A percentile compares a stretch with the other conserved stretches of the same genome.
phyloP scores from a whole-genome alignment of 164 flowering plant species.

The Macadamia tetraphylla region DNA sequence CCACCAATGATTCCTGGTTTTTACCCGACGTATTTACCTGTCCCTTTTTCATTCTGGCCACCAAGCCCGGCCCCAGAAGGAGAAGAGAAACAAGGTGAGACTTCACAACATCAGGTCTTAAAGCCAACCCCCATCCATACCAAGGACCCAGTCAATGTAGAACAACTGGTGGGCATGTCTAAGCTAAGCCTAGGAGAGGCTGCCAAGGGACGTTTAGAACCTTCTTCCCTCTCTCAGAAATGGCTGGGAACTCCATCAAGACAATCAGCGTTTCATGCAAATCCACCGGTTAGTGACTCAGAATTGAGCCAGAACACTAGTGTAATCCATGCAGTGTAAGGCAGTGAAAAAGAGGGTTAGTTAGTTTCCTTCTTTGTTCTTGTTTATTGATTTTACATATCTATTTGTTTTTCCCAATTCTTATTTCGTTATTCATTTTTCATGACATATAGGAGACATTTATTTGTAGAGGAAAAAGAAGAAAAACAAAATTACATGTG shows the following conservation, averaged over 20 bases:
- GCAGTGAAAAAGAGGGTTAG: not conserved
- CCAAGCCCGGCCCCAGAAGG: slow-evolving; percentile 21
- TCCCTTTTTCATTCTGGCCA: slow-evolving; percentile 54
- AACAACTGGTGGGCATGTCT: slow-evolving; percentile 78
- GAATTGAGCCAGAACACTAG: slow-evolving; percentile 36
- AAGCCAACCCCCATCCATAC: slow-evolving; percentile 63
- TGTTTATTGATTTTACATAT: no score
- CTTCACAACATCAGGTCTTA: slow-evolving; percentile 54
- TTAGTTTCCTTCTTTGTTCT: no score
- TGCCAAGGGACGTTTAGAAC: slow-evolving; percentile 23
- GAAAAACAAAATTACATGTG: no score
- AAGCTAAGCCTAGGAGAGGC: slow-evolving; percentile 59
- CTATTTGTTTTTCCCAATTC: no score
- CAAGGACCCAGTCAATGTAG: slow-evolving; percentile 70
- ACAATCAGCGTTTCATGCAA: slow-evolving; percentile 79
- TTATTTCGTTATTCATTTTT: no score
- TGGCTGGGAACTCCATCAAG: slow-evolving; percentile 57
- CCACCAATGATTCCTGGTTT: slow-evolving; percentile 40
- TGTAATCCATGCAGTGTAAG: slow-evolving; percentile 49
- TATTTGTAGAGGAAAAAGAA: no score
- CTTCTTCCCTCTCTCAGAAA: slow-evolving; percentile 47
- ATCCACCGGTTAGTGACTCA: slow-evolving; percentile 34
- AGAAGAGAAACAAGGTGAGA: slow-evolving; percentile 26
- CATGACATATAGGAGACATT: no score
- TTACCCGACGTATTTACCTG: slow-evolving; percentile 49